phyloP scores from a whole-genome alignment of 768 basidiomycete genomes.

The Russula sp. region DNA sequence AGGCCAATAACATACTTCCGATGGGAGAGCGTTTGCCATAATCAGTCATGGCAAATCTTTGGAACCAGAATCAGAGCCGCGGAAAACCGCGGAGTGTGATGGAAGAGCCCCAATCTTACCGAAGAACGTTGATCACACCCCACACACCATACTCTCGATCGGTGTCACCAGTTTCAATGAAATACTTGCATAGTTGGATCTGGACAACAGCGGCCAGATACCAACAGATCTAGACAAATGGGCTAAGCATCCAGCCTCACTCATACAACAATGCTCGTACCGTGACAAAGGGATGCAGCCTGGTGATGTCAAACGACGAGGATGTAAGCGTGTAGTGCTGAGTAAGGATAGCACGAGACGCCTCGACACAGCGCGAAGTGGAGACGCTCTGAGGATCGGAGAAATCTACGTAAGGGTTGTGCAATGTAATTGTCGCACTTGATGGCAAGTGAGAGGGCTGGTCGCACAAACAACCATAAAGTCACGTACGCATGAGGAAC shows the following conservation, averaged over 20 bases:
- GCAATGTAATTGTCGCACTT: constrained; percentile 83
- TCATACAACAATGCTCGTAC: constrained; percentile 35
- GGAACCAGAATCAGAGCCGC: constrained; percentile 42
- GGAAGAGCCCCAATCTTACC: constrained; percentile 37
- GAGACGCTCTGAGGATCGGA: constrained; percentile 56
- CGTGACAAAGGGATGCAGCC: constrained; percentile 76
- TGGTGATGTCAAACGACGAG: constrained; percentile 72
- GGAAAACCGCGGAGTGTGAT: neutral
- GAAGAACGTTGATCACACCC: constrained; percentile 80
- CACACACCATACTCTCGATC: constrained; percentile 71
- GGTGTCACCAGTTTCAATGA: constrained; percentile 72
- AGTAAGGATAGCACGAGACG: constrained; percentile 64
- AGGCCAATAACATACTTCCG: constrained; percentile 49
- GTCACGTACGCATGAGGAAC: constrained; percentile 74
- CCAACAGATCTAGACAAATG: constrained; percentile 65
- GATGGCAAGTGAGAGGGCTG: constrained; percentile 4
- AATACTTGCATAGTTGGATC: constrained; percentile 79
- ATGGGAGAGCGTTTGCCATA: constrained; percentile 77
- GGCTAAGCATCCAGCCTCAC: constrained; percentile 1
- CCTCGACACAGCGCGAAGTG: constrained; percentile 64
- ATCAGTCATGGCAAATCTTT: constrained; percentile 74
- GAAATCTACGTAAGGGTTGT: constrained; percentile 78
- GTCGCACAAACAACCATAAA: constrained; percentile 19
- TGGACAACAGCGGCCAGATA: constrained; percentile 85
- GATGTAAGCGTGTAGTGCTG: constrained; percentile 75